Percentiles rank a stretch among this genome's conserved stretches.
phyloP scores from a whole-genome alignment of 2,329 filamentous ascomycete species.

The Akanthomyces lecanii region DNA sequence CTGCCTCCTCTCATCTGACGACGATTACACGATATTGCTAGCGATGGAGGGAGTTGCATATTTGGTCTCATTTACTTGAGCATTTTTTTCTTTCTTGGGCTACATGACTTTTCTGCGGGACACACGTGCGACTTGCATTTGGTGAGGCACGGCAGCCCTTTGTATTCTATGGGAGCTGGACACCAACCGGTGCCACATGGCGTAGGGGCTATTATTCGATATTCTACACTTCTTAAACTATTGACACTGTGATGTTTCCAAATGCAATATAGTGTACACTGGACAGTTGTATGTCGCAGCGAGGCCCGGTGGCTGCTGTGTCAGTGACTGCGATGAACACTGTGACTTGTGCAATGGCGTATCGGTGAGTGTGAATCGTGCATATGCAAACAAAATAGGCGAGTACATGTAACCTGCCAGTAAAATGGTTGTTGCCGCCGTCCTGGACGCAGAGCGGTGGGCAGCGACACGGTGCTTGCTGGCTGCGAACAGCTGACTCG shows the following conservation, averaged over 20 bases:
- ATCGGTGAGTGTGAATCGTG: no score
- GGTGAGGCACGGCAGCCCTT: background rate
- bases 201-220: constrained; percentile 1
- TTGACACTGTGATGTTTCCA: no score
- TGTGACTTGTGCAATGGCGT: no score
- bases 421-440: background rate
- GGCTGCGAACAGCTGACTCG: constrained; percentile 15
- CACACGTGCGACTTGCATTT: background rate
- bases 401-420: no score
- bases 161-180: constrained; percentile 17
- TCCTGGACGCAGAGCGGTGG: background rate
- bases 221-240: background rate
- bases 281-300: background rate
- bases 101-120: constrained; percentile 4
- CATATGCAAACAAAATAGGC: no score
- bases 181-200: constrained; percentile 5
- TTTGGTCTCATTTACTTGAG: constrained; percentile 5
- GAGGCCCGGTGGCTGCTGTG: no score
- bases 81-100: constrained; percentile 12
- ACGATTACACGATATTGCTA: constrained; percentile 15
- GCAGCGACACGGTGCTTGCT: background rate
- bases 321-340: no score
- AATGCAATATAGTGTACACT: background rate
- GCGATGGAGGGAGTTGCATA: constrained; percentile 7
- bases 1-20: background rate